Evolutionary conservation across 495 filamentous ascomycete species (phyloP), one percentile per base, ranked within the genome.

Genomic region (Neurospora hispaniola): DNA sequence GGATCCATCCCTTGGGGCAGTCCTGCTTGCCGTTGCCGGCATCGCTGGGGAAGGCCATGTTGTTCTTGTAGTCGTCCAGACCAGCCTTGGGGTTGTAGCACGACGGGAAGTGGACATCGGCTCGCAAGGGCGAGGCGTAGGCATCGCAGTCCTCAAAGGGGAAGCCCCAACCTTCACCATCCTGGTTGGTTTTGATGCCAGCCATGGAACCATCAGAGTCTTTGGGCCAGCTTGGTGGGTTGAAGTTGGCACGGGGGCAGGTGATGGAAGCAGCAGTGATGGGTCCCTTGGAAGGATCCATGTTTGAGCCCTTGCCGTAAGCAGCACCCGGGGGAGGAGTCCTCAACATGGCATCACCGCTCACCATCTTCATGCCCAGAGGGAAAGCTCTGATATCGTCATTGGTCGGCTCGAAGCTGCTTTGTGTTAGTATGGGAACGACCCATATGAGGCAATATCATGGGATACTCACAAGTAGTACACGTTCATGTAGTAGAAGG

Each of bases 311-410:
- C 27, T 66, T 82, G 72, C 69, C 54, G 70, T 69, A 76, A 73
- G 80, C 80, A 8, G 77, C 78, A 9, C 73, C 79, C 12, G 70
- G 46, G 3, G 84, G 84, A 12, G 79, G 74, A 4, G 77, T 73
- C 69, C 89, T 84, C 48, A 86, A 79, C 75, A 75, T 80, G 2
- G 90, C 80, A 76, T 91, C 82, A 71, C 92, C 92, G 72, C 88
- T 88, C 40, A 94, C 69, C 86, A 95, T 93, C 77, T 90, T 89
- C 75, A 94, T 85, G 68, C 88, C 89, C 16, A 84, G 76, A 1
- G 93, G 92, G 82, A 93, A 94, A 20, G 91, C 81, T 70, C 85
- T 80, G 75, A 92, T 85, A 44, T 88, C 83, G 74, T 90, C 87
- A 71, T 87, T 84, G 46, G 86, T 85, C 3, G 85, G 78, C 48